Percentiles rank a stretch among this genome's conserved stretches.
phyloP scores from a whole-genome alignment of 345 rosid species.

The Hypericum perforatum region DNA sequence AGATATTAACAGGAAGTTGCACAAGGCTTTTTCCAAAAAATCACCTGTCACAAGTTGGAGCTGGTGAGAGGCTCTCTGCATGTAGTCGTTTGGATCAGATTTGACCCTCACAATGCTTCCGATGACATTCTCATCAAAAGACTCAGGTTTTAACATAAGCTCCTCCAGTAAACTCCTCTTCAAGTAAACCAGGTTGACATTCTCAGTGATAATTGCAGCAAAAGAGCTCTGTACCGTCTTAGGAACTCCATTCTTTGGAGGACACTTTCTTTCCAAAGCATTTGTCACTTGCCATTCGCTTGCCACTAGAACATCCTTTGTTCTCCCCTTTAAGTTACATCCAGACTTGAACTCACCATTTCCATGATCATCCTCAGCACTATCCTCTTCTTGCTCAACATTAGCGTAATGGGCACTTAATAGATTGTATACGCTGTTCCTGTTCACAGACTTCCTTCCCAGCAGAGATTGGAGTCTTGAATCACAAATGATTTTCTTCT shows the following conservation, averaged over 20 bases:
- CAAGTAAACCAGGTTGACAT: slow-evolving; percentile 43
- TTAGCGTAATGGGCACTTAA: slow-evolving; percentile 30
- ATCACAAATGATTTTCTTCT: slow-evolving; percentile 39
- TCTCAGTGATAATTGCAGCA: slow-evolving; percentile 32
- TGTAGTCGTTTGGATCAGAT: slow-evolving; percentile 29
- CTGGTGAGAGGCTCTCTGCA: slow-evolving; percentile 33
- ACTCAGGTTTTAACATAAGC: slow-evolving; percentile 31
- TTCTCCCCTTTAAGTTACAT: not conserved
- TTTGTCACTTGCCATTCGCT: slow-evolving; percentile 12
- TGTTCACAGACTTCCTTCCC: slow-evolving; percentile 29
- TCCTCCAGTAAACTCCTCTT: slow-evolving; percentile 38
- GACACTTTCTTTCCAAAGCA: slow-evolving; percentile 9
- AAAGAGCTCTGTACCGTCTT: slow-evolving; percentile 17
- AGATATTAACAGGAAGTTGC: not conserved
- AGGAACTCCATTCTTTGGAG: slow-evolving; percentile 15
- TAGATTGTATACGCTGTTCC: slow-evolving; percentile 24
- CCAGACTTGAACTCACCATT: not conserved
- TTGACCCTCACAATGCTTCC: slow-evolving; percentile 52
- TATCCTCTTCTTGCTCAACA: slow-evolving; percentile 3
- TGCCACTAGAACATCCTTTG: not conserved
- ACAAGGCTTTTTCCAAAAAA: not conserved
- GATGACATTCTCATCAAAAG: slow-evolving; percentile 31
- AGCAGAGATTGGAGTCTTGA: slow-evolving; percentile 29
- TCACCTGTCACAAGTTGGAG: slow-evolving; percentile 49
- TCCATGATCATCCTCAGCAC: slow-evolving; percentile 12